Percentiles rank a stretch among this genome's conserved stretches.
phyloP scores from a whole-genome alignment of 257 asterid species.

The Anisodus acutangulus region DNA sequence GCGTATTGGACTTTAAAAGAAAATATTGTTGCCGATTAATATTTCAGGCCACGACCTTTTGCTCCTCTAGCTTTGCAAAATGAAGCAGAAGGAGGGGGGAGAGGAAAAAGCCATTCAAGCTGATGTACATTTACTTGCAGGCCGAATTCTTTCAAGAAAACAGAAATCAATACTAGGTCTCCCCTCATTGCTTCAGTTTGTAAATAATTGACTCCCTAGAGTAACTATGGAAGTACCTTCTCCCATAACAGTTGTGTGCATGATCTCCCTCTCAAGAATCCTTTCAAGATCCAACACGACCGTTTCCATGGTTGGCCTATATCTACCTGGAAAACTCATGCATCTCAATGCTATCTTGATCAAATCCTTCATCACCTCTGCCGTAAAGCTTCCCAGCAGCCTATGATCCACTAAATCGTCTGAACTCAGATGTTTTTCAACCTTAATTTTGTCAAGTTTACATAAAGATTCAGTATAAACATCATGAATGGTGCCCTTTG shows the following conservation, averaged over 20 bases:
- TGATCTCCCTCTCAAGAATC: constrained; percentile 64
- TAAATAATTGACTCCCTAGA: constrained; percentile 73
- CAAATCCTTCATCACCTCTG: constrained; percentile 67
- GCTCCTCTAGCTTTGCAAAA: constrained; percentile 8
- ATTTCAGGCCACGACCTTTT: neutral
- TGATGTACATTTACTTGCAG: constrained; percentile 12
- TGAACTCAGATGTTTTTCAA: constrained; percentile 45
- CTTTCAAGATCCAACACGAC: constrained; percentile 59
- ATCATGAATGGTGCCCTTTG: neutral
- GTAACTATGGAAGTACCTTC: constrained; percentile 63
- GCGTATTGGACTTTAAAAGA: neutral
- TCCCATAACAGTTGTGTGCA: constrained; percentile 60
- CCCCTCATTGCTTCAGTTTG: constrained; percentile 34
- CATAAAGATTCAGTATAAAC: neutral
- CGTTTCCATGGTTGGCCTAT: constrained; percentile 60
- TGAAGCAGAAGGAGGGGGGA: constrained; percentile 8
- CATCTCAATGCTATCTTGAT: constrained; percentile 56
- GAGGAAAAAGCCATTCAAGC: neutral
- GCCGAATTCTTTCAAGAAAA: neutral
- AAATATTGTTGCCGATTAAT: neutral
- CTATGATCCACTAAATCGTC: constrained; percentile 55
- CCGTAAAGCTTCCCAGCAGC: constrained; percentile 57
- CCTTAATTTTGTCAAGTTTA: constrained; percentile 36
- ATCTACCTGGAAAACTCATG: constrained; percentile 52
- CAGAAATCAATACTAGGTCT: neutral